Evolutionary conservation across 176 grass and related monocot genomes (phyloP).

Genomic region (Bonia amplexicaulis): DNA sequence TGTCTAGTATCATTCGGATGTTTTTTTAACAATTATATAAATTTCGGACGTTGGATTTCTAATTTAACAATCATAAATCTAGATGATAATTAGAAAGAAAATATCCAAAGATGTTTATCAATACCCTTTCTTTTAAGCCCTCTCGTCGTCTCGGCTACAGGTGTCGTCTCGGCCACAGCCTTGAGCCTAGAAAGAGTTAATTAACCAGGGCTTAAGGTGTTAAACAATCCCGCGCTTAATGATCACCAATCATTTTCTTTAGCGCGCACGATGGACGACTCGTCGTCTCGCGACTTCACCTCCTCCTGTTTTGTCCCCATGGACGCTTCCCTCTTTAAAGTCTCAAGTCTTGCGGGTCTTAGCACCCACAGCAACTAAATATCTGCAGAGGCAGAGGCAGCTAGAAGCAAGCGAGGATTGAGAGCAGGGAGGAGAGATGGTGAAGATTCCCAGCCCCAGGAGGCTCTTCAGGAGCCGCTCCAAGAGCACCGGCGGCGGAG

Average conservation of each 20-base stretch:
- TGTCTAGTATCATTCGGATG: too few relatives aligned
- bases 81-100: too few relatives aligned
- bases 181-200: background rate
- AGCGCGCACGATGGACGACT: constrained; percentile 31
- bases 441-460: constrained; percentile 70
- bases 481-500: constrained; percentile 19
- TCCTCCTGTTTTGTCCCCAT: constrained; percentile 33
- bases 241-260: constrained; percentile 32
- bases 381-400: background rate
- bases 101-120: too few relatives aligned
- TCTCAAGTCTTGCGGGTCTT: background rate
- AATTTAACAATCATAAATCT: too few relatives aligned
- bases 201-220: background rate
- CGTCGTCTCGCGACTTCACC: constrained; percentile 28
- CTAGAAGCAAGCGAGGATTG: background rate
- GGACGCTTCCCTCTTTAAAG: constrained; percentile 26
- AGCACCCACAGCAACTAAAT: background rate
- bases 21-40: too few relatives aligned
- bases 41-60: too few relatives aligned
- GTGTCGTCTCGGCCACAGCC: constrained; percentile 8
- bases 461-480: constrained; percentile 69
- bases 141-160: background rate
- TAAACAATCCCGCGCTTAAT: constrained; percentile 17
- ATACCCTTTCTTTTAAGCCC: too few relatives aligned
- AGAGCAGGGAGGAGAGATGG: constrained; percentile 15